Evolutionary conservation across 345 rosid species (phyloP), one percentile per base, ranked within the genome.

Genomic region (Streptanthus diversifolius): DNA sequence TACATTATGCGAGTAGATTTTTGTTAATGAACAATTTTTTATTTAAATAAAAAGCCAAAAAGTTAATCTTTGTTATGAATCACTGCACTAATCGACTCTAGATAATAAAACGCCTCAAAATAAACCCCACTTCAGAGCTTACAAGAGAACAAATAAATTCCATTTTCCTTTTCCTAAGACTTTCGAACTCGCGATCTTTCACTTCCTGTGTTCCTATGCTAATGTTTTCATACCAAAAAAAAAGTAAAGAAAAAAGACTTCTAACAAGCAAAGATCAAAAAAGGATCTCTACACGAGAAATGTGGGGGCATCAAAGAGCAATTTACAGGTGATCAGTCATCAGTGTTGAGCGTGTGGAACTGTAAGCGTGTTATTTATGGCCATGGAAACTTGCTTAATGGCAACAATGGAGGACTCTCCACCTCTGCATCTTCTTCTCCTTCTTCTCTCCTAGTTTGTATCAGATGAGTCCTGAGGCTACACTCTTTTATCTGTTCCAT

Each of bases 401-500:
- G 70, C 70, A 75, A 13, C 59, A 27, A 18, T 54, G 65, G 59
- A 47, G 73, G 70, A 45, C 27, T 57, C 63, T 22, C 41, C 43
- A 35, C 53, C 17, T 52, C 41, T 53, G 36, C 25, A 32, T 61
- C 62, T 40, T 68, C 74, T 75, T 68, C 74, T 52, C 21, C 54
- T 40, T 52, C 75, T 37, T 80, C 77, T 70, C 83, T 83, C 74
- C 83, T 83, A 68, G 68, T 82, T 83, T 88, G 98, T 71, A 87
- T 74, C 37, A 85, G 81, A 79, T 93, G 96, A 55, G 90, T 82
- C 81, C 77, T 79, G 11, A 84, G 80, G 73, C 93, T 88, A 83
- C 75, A 73, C 63, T 88, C 92, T 65, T 81, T 76, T 40, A 80
- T 82, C 92, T 88, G 90, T 32, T 70, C 12, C 66, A 30, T 5